phyloP scores from a whole-genome alignment of 768 basidiomycete genomes.

The Xerocomus brunneocitrinus region DNA sequence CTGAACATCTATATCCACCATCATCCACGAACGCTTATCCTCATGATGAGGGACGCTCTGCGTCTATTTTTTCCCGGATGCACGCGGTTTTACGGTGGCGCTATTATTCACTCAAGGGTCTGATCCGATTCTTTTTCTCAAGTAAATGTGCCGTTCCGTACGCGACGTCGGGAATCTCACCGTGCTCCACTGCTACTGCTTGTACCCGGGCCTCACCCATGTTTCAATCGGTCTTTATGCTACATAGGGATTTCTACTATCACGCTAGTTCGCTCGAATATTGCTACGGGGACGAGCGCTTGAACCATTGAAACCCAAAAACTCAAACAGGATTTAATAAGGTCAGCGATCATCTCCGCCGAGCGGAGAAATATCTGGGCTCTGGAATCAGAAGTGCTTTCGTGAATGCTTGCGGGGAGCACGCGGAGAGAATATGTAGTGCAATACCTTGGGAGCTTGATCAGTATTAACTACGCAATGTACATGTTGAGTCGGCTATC shows the following conservation, averaged over 20 bases:
- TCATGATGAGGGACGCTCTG: neutral
- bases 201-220: neutral
- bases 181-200: neutral
- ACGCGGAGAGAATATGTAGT: neutral
- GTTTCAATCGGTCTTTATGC: neutral
- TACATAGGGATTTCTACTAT: neutral
- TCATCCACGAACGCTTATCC: neutral
- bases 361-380: constrained; percentile 15
- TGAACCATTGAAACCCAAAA: constrained; percentile 4
- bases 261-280: neutral
- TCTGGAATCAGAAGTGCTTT: neutral
- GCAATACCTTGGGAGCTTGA: neutral
- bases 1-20: neutral
- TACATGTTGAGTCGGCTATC: neutral
- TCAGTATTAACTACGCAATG: neutral
- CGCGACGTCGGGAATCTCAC: neutral
- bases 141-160: neutral
- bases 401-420: neutral
- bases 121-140: neutral
- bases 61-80: neutral
- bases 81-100: constrained; percentile 1
- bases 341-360: constrained; percentile 4
- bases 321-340: constrained; percentile 3
- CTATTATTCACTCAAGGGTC: neutral
- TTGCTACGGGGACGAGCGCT: neutral